phyloP scores from a whole-genome alignment of 305 asterid genomes.

The Lippia alba region DNA sequence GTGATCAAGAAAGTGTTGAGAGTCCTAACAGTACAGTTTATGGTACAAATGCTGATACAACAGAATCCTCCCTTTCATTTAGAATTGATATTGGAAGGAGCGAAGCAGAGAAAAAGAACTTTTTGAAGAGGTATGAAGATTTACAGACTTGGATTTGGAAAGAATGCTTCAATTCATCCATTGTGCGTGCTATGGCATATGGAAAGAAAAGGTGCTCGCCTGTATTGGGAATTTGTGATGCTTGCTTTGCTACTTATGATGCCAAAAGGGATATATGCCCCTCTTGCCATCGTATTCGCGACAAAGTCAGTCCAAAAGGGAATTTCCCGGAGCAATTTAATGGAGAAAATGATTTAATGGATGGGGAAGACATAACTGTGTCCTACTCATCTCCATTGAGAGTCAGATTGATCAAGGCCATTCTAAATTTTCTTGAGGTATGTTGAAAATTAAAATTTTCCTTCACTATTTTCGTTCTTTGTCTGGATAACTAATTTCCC shows the following conservation, averaged over 20 bases:
- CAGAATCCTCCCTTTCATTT: slow-evolving; percentile 73
- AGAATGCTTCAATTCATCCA: slow-evolving; percentile 67
- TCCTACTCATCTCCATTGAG: slow-evolving; percentile 58
- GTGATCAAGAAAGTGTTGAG: slow-evolving; percentile 51
- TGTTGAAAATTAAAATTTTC: slow-evolving; percentile 16
- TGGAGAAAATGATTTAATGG: slow-evolving; percentile 38
- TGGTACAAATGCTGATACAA: slow-evolving; percentile 52
- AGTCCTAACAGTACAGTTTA: slow-evolving; percentile 69
- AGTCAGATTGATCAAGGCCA: slow-evolving; percentile 74
- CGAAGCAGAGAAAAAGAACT: slow-evolving; percentile 56
- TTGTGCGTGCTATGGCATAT: slow-evolving; percentile 54
- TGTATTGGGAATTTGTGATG: slow-evolving; percentile 66
- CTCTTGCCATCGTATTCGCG: slow-evolving; percentile 45
- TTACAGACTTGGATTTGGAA: slow-evolving; percentile 84
- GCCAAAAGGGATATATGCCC: slow-evolving; percentile 53
- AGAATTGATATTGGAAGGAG: slow-evolving; percentile 72
- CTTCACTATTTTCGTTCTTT: slow-evolving; percentile 14
- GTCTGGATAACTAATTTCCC: slow-evolving; percentile 18
- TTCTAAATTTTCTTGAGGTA: slow-evolving; percentile 79
- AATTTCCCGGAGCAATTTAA: slow-evolving; percentile 39
- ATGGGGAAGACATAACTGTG: slow-evolving; percentile 36
- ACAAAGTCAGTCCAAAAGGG: slow-evolving; percentile 36
- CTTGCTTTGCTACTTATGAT: slow-evolving; percentile 61
- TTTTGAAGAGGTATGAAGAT: slow-evolving; percentile 68
- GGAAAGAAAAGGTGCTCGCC: slow-evolving; percentile 70